Evolutionary conservation across 169 alveolate species (phyloP), one percentile per base, ranked within the genome.

Genomic region (Fabrea salina): DNA sequence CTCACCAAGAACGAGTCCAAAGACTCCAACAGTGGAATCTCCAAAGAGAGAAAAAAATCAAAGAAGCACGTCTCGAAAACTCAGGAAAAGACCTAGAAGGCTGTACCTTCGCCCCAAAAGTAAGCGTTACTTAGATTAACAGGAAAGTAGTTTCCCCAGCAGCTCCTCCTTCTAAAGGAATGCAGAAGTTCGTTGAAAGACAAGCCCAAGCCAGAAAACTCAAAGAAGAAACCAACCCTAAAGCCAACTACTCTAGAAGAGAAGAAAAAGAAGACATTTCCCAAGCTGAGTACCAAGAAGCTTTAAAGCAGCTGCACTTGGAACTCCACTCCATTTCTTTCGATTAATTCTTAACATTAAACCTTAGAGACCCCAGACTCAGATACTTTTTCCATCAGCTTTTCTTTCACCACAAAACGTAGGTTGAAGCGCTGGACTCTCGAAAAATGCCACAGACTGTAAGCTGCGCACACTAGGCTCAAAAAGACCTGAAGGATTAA

Each of bases 71-170:
- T 16, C 54, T 13, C 16, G 54, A 61, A 35, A 61, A 61, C 25
- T n/a, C 41, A 8, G 39, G 39, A 33, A 61, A 35, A 61, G 74
- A 35, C 3, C 39, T 61, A 37, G 74, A 61, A 61, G 74, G 50
- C 16, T 61, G 74, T 3, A 61, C 74, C 39, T 61, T 61, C 39
- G 74, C 74, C 0, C 74, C 74, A 33, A 61, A 61, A 37, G 39
- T 61, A n/a, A n/a, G n/a, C n/a, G n/a, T n/a, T n/a, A n/a, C n/a
- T n/a, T n/a, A n/a, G n/a, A n/a, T n/a, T n/a, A n/a, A n/a, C n/a
- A 61, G 39, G 16, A 61, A 61, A 61, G 39, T 16, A n/a, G 25
- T 5, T 61, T 13, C 50, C 41, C 49, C 54, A 13, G 49, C n/a
- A 5, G 13, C n/a, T 32, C 32, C 11, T 13, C 51, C 11, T 16